Evolutionary conservation across 192 early-diverging fungal genomes (phyloP).

Genomic region (Geranomyces variabilis): DNA sequence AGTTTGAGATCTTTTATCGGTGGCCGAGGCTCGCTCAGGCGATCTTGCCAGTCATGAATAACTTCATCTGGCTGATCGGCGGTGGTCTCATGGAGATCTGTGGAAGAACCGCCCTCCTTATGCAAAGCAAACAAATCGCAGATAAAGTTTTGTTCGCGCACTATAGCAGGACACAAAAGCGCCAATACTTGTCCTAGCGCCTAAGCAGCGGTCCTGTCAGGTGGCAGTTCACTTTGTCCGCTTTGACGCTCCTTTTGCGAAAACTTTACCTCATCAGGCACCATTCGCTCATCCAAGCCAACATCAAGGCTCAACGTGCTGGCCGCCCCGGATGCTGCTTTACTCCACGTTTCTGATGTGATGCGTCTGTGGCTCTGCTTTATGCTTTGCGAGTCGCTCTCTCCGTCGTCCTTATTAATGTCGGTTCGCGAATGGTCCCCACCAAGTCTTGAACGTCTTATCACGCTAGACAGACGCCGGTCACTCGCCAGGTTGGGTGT

Average conservation of each 20-base stretch:
- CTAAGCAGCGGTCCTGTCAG: conserved; percentile 35
- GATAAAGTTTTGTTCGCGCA: conserved; percentile 91
- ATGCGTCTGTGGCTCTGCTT: not conserved
- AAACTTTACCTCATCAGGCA: conserved; percentile 52
- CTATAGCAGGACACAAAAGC: conserved; percentile 66
- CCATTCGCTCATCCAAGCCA: conserved; percentile 50
- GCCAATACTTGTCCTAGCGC: conserved; percentile 65
- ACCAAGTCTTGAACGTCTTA: not conserved
- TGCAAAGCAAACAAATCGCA: conserved; percentile 81
- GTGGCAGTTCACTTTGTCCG: no score
- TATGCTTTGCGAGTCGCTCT: not conserved
- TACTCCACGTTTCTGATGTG: not conserved
- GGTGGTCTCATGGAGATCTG: conserved; percentile 10
- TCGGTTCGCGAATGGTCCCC: conserved; percentile 4
- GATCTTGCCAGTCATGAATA: conserved; percentile 49
- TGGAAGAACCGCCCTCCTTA: conserved; percentile 8
- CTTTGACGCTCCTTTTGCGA: no score
- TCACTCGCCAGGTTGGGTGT: not conserved
- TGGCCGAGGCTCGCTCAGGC: conserved; percentile 55
- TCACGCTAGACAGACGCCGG: not conserved
- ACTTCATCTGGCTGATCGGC: conserved; percentile 17
- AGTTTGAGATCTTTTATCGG: conserved; percentile 70
- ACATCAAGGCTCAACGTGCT: conserved; percentile 37
- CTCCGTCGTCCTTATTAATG: conserved; percentile 20
- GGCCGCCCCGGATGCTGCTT: not conserved